These are phyloP conservation scores for Vigna hirtella DNA, from an alignment of 306 rosid genomes.

Conservation along the genomic window DNA sequence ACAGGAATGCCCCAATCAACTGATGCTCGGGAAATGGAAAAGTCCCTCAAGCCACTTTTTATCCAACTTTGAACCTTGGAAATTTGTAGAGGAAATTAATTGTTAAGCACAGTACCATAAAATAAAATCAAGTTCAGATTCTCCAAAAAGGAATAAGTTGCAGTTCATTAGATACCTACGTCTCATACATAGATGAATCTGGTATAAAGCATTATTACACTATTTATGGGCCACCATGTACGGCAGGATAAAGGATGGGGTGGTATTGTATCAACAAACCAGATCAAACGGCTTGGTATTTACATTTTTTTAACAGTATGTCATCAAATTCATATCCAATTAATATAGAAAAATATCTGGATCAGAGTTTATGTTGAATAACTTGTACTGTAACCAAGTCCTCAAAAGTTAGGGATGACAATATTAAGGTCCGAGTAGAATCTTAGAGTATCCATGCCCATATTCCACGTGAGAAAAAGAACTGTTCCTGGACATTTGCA, in stretches of 20 bases:
- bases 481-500: too few species aligned
- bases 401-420: not conserved
- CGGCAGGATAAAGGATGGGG: not conserved
- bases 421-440: not conserved
- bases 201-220: conserved; percentile 19
- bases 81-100: conserved; percentile 37
- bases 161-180: conserved; percentile 6
- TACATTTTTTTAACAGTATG: conserved; percentile 6
- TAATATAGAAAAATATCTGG: too few species aligned
- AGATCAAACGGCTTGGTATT: conserved; percentile 23
- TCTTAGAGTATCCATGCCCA: not conserved
- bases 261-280: conserved; percentile 14
- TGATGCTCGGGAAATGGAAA: conserved; percentile 93
- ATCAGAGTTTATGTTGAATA: not conserved
- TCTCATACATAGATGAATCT: conserved; percentile 27
- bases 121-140: conserved; percentile 21
- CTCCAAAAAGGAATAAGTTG: conserved; percentile 13
- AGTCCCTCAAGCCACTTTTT: conserved; percentile 85
- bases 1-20: conserved; percentile 99
- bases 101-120: conserved; percentile 33
- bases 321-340: too few species aligned
- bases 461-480: too few species aligned
- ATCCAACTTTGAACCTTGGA: conserved; percentile 97
- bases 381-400: not conserved
- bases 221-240: not conserved